Percentiles rank a stretch among this genome's conserved stretches.
Conservation (phyloP, 495 filamentous ascomycete genomes). For the Neurospora tetrasperma region DNA sequence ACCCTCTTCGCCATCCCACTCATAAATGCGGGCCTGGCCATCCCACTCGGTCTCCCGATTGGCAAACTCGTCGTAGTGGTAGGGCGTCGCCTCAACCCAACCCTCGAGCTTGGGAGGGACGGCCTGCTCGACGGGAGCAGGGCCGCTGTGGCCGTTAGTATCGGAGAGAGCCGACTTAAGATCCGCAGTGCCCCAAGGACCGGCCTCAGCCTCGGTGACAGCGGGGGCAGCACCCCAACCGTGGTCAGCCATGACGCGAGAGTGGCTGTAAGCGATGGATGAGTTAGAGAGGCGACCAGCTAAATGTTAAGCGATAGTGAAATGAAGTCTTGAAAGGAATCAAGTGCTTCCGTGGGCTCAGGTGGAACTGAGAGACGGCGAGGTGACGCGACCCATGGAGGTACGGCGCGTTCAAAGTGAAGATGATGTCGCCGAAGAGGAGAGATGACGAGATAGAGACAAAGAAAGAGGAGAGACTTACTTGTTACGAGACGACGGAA, state of each 20-base stretch:
- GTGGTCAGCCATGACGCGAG: background rate
- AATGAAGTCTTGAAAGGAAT: background rate
- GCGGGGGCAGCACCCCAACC: background rate
- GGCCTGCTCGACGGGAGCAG: background rate
- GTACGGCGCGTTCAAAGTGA: background rate
- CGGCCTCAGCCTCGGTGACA: background rate
- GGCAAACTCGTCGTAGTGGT: slow-evolving; percentile 44
- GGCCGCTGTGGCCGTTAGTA: background rate
- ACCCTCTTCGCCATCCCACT: slow-evolving; percentile 77
- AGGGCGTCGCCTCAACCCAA: slow-evolving; percentile 44
- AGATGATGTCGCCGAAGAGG: background rate
- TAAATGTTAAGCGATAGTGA: background rate
- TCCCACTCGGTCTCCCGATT: slow-evolving; percentile 22
- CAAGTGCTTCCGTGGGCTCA: background rate
- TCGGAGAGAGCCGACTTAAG: slow-evolving; percentile 12
- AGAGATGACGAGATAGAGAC: background rate
- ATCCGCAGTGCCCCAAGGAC: slow-evolving; percentile 11
- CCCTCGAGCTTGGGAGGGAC: slow-evolving; percentile 18
- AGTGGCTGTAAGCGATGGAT: background rate
- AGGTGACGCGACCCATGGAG: background rate
- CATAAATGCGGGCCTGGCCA: slow-evolving; percentile 53
- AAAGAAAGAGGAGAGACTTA: background rate
- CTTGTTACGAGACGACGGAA: background rate
- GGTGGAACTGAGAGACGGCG: background rate
- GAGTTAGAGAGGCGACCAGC: background rate